Conservation (phyloP, 805 yeast genomes). For the Tetrapisispora pingtungensis region DNA sequence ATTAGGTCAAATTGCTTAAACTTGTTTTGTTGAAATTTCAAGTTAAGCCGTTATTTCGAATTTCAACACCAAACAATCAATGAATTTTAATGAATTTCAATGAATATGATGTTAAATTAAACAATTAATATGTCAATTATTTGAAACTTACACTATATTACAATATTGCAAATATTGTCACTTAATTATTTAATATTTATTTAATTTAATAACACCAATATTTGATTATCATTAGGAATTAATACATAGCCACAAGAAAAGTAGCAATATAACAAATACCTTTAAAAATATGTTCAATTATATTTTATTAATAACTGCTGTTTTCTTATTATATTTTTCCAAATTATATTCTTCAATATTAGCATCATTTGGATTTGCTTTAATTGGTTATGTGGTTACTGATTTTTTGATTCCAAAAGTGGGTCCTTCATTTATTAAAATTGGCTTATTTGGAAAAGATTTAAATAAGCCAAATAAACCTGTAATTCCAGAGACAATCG, state of each 20-base stretch:
- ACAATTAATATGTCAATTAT: no score
- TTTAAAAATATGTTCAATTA: constrained; percentile 5
- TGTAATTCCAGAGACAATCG: constrained; percentile 80
- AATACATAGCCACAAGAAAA: no score
- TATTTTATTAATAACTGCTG: not conserved
- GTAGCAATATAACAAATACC: not conserved
- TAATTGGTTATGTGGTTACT: constrained; percentile 56
- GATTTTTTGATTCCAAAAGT: constrained; percentile 56
- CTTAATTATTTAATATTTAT: no score
- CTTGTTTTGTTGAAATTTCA: no score
- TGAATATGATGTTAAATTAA: no score
- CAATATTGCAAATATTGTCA: no score
- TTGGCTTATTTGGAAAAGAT: constrained; percentile 83
- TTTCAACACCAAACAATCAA: not conserved
- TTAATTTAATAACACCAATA: no score
- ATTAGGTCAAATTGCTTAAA: no score
- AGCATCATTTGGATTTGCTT: constrained; percentile 55
- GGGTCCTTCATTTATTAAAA: constrained; percentile 54
- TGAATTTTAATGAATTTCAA: not conserved
- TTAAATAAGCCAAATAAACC: constrained; percentile 68
- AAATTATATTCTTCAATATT: constrained; percentile 17
- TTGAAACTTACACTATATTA: no score
- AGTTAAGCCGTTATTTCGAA: no score
- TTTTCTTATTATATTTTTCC: constrained; percentile 9
- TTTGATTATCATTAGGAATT: no score